A percentile compares a stretch with the other conserved stretches of the same genome.
These are phyloP conservation scores for Phytopythium sindhum DNA, from an alignment of 352 stramenopile genomes.

Conservation along the genomic window DNA sequence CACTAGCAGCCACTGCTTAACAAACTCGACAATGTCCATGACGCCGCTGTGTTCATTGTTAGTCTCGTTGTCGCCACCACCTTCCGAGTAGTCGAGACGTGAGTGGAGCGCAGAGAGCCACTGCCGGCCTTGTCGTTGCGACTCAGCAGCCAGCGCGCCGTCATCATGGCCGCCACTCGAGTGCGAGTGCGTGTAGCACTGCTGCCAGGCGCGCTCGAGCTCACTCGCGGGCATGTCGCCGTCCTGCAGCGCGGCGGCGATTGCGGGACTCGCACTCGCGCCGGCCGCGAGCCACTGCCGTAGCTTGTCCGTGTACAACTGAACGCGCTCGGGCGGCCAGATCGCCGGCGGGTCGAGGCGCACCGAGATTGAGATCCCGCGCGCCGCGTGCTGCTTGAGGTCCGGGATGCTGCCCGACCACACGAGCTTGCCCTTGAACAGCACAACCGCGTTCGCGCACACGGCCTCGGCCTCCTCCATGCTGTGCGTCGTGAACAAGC, in stretches of 20 bases:
- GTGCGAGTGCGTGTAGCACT: slow-evolving; percentile 37
- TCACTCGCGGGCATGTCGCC: slow-evolving; percentile 30
- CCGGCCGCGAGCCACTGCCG: slow-evolving; percentile 21
- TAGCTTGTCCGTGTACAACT: slow-evolving; percentile 44
- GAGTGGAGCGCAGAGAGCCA: slow-evolving; percentile 45
- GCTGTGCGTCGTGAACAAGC: slow-evolving; percentile 83
- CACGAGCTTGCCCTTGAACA: slow-evolving; percentile 68
- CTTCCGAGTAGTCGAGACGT: slow-evolving; percentile 30
- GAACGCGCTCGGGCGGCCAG: slow-evolving; percentile 38
- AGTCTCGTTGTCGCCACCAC: slow-evolving; percentile 10
- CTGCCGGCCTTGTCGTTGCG: slow-evolving; percentile 23
- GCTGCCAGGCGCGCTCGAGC: slow-evolving; percentile 49
- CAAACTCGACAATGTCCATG: slow-evolving; percentile 45
- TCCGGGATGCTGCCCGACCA: slow-evolving; percentile 78
- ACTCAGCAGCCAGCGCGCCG: slow-evolving; percentile 3
- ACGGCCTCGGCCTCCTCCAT: slow-evolving; percentile 85
- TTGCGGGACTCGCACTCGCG: slow-evolving; percentile 1
- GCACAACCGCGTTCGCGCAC: slow-evolving; percentile 75
- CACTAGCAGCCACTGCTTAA: slow-evolving; percentile 73
- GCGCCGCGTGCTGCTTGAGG: slow-evolving; percentile 66
- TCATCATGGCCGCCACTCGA: slow-evolving; percentile 14
- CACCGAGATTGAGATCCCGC: slow-evolving; percentile 69
- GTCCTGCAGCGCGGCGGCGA: slow-evolving; percentile 15
- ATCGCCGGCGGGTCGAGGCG: slow-evolving; percentile 42
- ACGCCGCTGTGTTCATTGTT: neutral